Evolutionary conservation across 176 grass and related monocot genomes (phyloP).

Genomic region (Rhynchospora breviuscula): DNA sequence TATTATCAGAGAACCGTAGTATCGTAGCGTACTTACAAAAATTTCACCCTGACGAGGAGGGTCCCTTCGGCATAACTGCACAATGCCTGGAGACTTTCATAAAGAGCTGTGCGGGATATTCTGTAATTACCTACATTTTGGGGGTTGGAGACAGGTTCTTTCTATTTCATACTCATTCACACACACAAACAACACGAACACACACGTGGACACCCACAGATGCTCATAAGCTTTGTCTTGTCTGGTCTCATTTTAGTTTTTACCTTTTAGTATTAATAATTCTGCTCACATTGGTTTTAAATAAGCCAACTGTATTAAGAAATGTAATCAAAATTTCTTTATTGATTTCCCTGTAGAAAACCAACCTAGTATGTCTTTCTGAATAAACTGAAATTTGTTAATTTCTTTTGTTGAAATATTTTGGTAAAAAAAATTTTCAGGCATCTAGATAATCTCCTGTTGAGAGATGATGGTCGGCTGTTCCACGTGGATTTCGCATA

Average conservation of each 20-base stretch:
- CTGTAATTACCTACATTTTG: slow-evolving; percentile 94
- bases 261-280: too few relatives aligned
- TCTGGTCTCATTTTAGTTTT: too few relatives aligned
- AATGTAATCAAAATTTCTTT: background rate
- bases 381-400: slow-evolving; percentile 25
- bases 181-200: background rate
- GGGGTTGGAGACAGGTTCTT: slow-evolving; percentile 86
- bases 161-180: background rate
- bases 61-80: slow-evolving; percentile 83
- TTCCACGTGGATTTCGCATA: slow-evolving; percentile 98
- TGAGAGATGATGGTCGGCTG: slow-evolving; percentile 86
- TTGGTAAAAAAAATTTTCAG: slow-evolving; percentile 25
- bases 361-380: slow-evolving; percentile 11
- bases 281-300: too few relatives aligned
- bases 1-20: slow-evolving; percentile 85
- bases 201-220: background rate
- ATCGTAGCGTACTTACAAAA: slow-evolving; percentile 88
- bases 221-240: background rate
- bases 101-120: slow-evolving; percentile 89
- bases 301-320: background rate
- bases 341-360: background rate
- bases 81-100: slow-evolving; percentile 94
- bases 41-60: slow-evolving; percentile 81
- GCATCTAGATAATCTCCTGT: slow-evolving; percentile 96
- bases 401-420: slow-evolving; percentile 15